A percentile compares a stretch with the other conserved stretches of the same genome.
These are phyloP conservation scores for Cercospora beticola DNA, from an alignment of 2,329 filamentous ascomycete species.

Conservation along the genomic window DNA sequence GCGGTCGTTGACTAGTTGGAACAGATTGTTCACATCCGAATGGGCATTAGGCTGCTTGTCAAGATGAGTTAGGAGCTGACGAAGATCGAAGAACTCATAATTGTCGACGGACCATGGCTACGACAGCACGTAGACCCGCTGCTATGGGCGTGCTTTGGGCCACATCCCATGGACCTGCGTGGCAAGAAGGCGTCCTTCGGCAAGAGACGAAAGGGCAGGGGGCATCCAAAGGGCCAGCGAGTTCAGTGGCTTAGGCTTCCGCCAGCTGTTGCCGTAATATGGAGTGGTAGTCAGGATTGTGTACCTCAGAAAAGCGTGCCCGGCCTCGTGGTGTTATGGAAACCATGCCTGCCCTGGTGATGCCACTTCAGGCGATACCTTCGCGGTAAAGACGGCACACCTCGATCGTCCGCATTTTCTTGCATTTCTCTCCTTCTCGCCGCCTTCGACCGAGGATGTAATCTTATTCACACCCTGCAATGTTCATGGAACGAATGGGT, in stretches of 20 bases:
- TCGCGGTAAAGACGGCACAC: neutral
- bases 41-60: neutral
- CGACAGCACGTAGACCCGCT: neutral
- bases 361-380: neutral
- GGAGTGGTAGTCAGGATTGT: no score
- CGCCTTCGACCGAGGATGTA: neutral
- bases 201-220: neutral
- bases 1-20: neutral
- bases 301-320: neutral
- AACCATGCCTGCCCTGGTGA: neutral
- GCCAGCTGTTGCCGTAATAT: no score
- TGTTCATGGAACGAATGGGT: neutral
- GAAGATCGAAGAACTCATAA: neutral
- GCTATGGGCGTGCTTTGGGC: neutral
- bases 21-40: neutral
- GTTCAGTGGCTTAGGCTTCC: neutral
- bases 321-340: neutral
- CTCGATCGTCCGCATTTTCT: neutral
- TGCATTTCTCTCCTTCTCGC: neutral
- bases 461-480: neutral
- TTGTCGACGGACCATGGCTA: neutral
- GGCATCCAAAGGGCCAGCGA: neutral
- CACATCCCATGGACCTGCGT: neutral
- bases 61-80: neutral
- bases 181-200: neutral